Evolutionary conservation across 148 eudicot genomes (phyloP), one percentile per base, ranked within the genome.

Genomic region (Rhododendron ferrugineum): DNA sequence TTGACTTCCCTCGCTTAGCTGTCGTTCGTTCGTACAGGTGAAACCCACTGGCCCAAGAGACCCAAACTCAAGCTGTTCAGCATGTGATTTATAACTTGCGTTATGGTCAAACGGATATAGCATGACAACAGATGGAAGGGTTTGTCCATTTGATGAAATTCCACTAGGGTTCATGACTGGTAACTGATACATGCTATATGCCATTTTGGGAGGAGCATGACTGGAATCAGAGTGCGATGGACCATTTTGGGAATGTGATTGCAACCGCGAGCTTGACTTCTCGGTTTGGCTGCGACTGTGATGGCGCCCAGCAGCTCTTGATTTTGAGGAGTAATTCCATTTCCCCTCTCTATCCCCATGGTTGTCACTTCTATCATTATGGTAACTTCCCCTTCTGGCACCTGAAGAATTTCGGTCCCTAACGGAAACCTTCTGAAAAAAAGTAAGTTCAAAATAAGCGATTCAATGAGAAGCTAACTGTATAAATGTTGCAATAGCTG

Each of bases 31-130:
- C 42, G 73, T 79, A 84, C 87, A 87, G 23, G 92, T 83, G 73
- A 89, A 89, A 82, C 90, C 91, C 87, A 89, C 84, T 1, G 93
- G 94, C 28, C 98, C 95, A 28, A 91, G 91, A 77, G 98, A 90
- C 30, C 94, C 94, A 79, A 94, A 94, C 84, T 92, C 96, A 86
- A 93, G 93, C 81, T 87, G 96, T 83, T 96, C 98, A 54, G 91
- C 74, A 50, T 90, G 93, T 77, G 92, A 87, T 83, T 86, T 90
- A 82, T 86, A 86, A 83, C 86, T 85, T 9, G 92, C 84, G 84
- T 87, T 91, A 68, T 92, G 93, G 62, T 92, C 96, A 89, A 88
- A 91, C 42, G 96, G 94, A 90, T 96, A 96, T n/a, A 93, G 23
- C 98, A 94, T 93, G 64, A 93, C 91, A 80, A 90, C 86, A 56